Evolutionary conservation across 768 basidiomycete genomes (phyloP), one percentile per base, ranked within the genome.

Genomic region (Paxillus rubicundulus): DNA sequence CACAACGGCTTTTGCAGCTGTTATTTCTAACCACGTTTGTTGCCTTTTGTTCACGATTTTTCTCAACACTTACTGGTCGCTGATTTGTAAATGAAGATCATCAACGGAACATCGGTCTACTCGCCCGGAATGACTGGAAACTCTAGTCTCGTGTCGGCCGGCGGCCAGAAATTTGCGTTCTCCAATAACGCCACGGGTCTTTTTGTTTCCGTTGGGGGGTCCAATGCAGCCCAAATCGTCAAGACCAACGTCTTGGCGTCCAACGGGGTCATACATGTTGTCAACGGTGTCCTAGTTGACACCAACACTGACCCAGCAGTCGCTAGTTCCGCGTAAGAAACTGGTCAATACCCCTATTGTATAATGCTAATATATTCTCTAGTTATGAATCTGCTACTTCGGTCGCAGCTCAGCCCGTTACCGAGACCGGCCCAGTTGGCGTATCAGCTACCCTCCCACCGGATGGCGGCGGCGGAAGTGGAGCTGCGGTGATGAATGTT

Each of bases 191-290:
- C 70, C 0, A 77, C 81, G 4, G 87, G 87, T 2, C 63, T 72
- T 0, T 89, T 72, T 63, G 79, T 91, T 45, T 74, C 71, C 32
- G 70, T 65, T 16, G 65, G 69, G 8, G 77, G 74, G 42, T 71
- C 72, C 45, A 59, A 74, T 56, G 70, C 75, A 36, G 85, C 82
- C 6, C 73, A 68, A 56, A 79, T 90, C 59, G 60, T 85, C 38
- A 73, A 75, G 46, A 65, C 80, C 13, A 85, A 90, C 62, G 74
- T 86, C 5, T 70, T 89, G 57, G 65, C 80, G 21, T 62, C 74
- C 16, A 89, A 90, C 56, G 88, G 87, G 42, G 89, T 89, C 38
- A 65, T 86, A 9, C 86, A 90, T 63, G 64, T 85, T 38, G 76
- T 86, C 53, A 73, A 85, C 57, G 58, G 69, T 16, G 80, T 84